Evolutionary conservation across 805 yeast genomes (phyloP), one percentile per base, ranked within the genome.

Genomic region (Metschnikowia koreensis): DNA sequence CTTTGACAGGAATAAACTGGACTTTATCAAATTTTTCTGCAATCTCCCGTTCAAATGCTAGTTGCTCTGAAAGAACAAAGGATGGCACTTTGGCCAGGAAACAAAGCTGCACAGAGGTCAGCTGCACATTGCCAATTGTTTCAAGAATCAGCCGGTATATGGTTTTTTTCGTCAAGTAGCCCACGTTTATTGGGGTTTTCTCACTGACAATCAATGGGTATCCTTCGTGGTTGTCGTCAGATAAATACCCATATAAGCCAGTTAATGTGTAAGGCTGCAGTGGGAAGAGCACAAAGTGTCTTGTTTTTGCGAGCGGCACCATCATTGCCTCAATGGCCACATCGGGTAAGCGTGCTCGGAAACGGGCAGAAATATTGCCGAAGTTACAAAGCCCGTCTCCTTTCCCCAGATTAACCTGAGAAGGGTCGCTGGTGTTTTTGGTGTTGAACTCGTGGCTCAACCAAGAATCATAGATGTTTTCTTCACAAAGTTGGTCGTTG

Each of bases 401-500:
- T 54, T 74, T 74, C 2, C 73, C 73, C 41, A 59, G 61, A 50
- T 74, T 74, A 31, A 51, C 51, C 41, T 56, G 54, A 7, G 51
- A 29, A 7, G 40, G 12, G 17, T 44, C 43, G 16, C 39, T 31
- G 36, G 44, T 7, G 6, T 31, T 46, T 6, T 42, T 31, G 15
- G 44, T 47, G 54, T 73, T 74, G 62, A 74, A 72, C 41, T 62
- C 59, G 27, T 52, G 45, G 37, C 62, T 63, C 26, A 73, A 55
- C 71, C 71, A 71, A 1, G 70, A 50, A 50, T 89, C 94, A 62
- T 87, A 87, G 46, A 87, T 82, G 44, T 88, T 86, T 39, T 75
- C 75, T 46, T 75, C 76, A 17, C 79, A 71, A 41, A 86, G 66
- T 47, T 81, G 73, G 61, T 89, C 94, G 56, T 82, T 85, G n/a